Evolutionary conservation across 2,329 filamentous ascomycete species (phyloP).

Genomic region (Fusarium chuoi): DNA sequence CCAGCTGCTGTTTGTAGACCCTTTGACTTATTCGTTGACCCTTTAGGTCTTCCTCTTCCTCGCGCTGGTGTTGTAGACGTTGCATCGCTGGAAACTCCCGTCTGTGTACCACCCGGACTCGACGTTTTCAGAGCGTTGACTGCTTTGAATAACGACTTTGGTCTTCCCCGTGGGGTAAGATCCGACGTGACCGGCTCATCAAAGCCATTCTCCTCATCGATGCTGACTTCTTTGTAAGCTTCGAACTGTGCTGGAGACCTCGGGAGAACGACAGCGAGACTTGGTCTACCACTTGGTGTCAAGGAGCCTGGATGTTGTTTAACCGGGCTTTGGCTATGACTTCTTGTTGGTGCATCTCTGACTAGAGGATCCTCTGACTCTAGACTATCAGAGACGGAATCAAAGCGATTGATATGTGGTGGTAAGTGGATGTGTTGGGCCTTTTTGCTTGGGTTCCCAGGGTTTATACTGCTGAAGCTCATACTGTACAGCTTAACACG

Average conservation of each 20-base stretch:
- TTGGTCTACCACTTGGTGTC: background rate
- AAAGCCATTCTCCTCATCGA: conserved; percentile 6
- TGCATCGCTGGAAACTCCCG: conserved; percentile 7
- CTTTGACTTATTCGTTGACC: conserved; percentile 51
- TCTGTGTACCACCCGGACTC: background rate
- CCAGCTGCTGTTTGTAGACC: conserved; percentile 36
- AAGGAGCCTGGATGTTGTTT: conserved; percentile 9
- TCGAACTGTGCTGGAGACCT: conserved; percentile 13
- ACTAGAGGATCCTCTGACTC: conserved; percentile 39
- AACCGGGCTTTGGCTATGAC: conserved; percentile 12
- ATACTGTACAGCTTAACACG: conserved; percentile 4
- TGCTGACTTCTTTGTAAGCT: conserved; percentile 1
- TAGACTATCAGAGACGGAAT: conserved; percentile 12
- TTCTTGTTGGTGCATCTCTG: conserved; percentile 7
- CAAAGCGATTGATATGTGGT: background rate
- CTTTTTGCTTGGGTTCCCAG: background rate
- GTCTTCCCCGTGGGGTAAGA: conserved; percentile 29
- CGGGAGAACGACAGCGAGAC: conserved; percentile 37
- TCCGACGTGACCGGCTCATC: conserved; percentile 34
- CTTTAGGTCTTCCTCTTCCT: conserved; percentile 59
- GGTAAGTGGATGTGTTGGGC: background rate
- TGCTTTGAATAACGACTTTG: conserved; percentile 7
- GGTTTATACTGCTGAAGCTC: conserved; percentile 11
- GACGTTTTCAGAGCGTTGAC: background rate
- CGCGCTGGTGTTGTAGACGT: conserved; percentile 9